A percentile compares a stretch with the other conserved stretches of the same genome.
phyloP scores from a whole-genome alignment of 768 basidiomycete species.

The Tulasnella sp. region DNA sequence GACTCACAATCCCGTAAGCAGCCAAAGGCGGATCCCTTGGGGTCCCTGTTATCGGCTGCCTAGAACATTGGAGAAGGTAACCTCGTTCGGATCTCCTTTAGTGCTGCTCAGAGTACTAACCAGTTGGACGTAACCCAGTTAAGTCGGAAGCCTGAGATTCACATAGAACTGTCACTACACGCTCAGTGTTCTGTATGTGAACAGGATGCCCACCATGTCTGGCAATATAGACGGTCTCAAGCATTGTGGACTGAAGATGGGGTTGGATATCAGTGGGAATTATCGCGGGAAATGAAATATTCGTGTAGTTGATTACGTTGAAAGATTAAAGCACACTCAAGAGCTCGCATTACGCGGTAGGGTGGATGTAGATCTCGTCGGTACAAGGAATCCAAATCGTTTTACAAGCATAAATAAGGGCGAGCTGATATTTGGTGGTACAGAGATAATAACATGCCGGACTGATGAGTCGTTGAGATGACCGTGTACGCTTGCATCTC shows the following conservation, averaged over 20 bases:
- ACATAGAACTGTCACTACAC: neutral
- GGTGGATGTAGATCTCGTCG: too few species aligned
- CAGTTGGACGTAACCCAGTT: slow-evolving; percentile 63
- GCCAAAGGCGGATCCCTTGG: slow-evolving; percentile 66
- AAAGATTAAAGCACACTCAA: too few species aligned
- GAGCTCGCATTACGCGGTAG: too few species aligned
- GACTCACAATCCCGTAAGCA: slow-evolving; percentile 51
- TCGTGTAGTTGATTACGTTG: too few species aligned
- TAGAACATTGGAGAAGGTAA: slow-evolving; percentile 23
- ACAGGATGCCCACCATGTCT: slow-evolving; percentile 49
- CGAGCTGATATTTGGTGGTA: too few species aligned
- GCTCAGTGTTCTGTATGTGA: neutral
- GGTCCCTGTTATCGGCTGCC: slow-evolving; percentile 56
- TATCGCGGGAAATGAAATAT: too few species aligned
- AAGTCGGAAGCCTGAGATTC: slow-evolving; percentile 52
- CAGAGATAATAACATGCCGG: too few species aligned
- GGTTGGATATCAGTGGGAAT: neutral
- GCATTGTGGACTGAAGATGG: slow-evolving; percentile 28
- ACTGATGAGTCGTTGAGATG: too few species aligned
- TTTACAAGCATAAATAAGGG: too few species aligned
- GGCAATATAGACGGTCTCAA: slow-evolving; percentile 57
- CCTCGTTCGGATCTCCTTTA: slow-evolving; percentile 5
- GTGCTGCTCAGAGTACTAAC: slow-evolving; percentile 33
- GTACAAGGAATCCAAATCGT: too few species aligned
- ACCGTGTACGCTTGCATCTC: too few species aligned